Evolutionary conservation across 305 asterid species (phyloP), one percentile per base, ranked within the genome.

Genomic region (Fraxinus albicans): DNA sequence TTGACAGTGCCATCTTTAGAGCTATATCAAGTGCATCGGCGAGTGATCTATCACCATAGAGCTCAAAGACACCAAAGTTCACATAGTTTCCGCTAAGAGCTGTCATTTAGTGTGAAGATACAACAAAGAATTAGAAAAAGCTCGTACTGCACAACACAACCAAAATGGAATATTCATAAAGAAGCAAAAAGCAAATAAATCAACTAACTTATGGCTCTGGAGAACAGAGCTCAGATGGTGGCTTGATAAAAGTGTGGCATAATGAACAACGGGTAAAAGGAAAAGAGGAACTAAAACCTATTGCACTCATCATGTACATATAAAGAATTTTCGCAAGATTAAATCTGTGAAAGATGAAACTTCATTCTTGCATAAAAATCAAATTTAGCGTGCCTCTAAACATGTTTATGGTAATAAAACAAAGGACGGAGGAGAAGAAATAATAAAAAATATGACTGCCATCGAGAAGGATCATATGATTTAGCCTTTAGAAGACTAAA

Each of bases 11-110:
- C 98, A 96, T 91, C 93, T 90, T 96, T 83, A 94, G 93, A 82
- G 98, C 88, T 80, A 92, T 89, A 88, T 94, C 98, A 85, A 94
- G 96, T 76, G 95, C 98, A 93, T 94, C 97, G 70, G 98, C 98
- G 83, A 96, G 99, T 78, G 99, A 97, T 90, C 99, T 91, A 87
- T 96, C 99, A 8, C 99, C 99, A 85, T 96, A 96, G 69, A 96
- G 96, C 86, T 96, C 99, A 80, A 96, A 96, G 79, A 96, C 98
- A 23, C 99, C 99, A 83, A 96, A 96, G 89, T 96, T 96, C 91
- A 93, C 97, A 88, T 96, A 96, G 86, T 93, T 94, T 81, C 99
- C 99, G 83, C 94, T 89, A 86, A 96, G 96, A 58, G 98, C 99
- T 96, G 95, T 78, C 80, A 86, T 80, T 77, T 63, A 60, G 65